These are phyloP conservation scores for Pseudotsuga menziesii DNA, from an alignment of 75 land plant genomes.

Conservation along the genomic window DNA sequence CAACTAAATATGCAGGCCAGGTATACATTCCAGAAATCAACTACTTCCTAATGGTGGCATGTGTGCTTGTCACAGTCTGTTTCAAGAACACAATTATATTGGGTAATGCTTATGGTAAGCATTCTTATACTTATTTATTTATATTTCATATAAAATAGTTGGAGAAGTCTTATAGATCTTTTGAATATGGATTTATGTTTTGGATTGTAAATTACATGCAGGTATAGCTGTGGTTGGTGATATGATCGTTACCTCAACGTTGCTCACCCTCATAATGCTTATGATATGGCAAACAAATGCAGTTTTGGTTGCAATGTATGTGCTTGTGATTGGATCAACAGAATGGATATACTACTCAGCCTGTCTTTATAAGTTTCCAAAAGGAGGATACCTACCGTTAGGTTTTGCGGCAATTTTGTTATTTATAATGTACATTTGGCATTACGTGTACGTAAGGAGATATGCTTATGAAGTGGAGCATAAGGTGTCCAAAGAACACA, in stretches of 20 bases:
- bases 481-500: slow-evolving; percentile 37
- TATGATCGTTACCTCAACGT: slow-evolving; percentile 63
- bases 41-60: no score
- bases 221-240: slow-evolving; percentile 68
- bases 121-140: no score
- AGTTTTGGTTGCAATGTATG: slow-evolving; percentile 25
- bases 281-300: slow-evolving; percentile 62
- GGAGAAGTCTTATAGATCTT: no score
- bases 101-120: no score
- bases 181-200: no score
- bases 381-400: slow-evolving; percentile 70
- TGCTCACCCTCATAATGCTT: slow-evolving; percentile 57
- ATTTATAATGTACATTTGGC: slow-evolving; percentile 54
- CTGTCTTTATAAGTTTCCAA: slow-evolving; percentile 47
- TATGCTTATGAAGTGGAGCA: slow-evolving; percentile 43
- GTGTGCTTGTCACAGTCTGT: no score
- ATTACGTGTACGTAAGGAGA: slow-evolving; percentile 34
- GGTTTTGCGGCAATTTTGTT: slow-evolving; percentile 40
- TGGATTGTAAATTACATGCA: slow-evolving; percentile 17
- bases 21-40: no score
- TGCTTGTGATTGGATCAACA: slow-evolving; percentile 27
- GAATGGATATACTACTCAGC: slow-evolving; percentile 58
- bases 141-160: no score
- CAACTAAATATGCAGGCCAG: no score
- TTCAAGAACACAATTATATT: no score